These are phyloP conservation scores for Neltuma alba DNA, from an alignment of 306 rosid species.

Conservation along the genomic window DNA sequence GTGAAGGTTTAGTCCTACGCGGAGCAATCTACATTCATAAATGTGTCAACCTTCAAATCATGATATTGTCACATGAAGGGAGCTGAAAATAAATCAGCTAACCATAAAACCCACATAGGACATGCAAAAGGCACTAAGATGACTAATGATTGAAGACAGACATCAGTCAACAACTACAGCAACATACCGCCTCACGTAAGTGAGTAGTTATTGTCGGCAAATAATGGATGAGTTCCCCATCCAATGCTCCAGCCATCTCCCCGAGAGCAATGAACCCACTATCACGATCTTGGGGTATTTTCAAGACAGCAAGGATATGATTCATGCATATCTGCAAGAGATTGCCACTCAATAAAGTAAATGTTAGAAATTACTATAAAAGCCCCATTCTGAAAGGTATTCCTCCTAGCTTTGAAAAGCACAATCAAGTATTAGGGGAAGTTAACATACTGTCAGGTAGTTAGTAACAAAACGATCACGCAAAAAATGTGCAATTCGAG, in stretches of 20 bases:
- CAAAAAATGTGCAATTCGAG: constrained; percentile 96
- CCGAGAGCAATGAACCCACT: constrained; percentile 99
- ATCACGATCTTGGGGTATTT: constrained; percentile 93
- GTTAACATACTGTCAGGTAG: constrained; percentile 75
- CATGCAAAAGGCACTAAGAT: constrained; percentile 24
- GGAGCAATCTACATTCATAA: constrained; percentile 85
- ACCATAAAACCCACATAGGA: constrained; percentile 25
- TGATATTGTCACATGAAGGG: constrained; percentile 27
- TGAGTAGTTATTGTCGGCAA: constrained; percentile 86
- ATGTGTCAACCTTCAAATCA: constrained; percentile 37
- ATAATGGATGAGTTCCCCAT: constrained; percentile 86
- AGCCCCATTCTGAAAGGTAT: constrained; percentile 12
- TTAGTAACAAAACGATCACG: constrained; percentile 98
- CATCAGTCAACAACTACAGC: constrained; percentile 19
- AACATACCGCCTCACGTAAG: constrained; percentile 94
- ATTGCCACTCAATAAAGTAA: constrained; percentile 34
- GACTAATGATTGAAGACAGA: constrained; percentile 22
- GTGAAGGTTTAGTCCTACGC: constrained; percentile 92
- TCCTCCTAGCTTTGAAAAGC: constrained; percentile 26
- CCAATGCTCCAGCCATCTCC: constrained; percentile 99
- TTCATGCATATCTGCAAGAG: constrained; percentile 96
- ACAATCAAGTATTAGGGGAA: constrained; percentile 31
- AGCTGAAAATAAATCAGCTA: constrained; percentile 34
- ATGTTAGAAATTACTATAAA: constrained; percentile 14
- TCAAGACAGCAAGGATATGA: constrained; percentile 91